Evolutionary conservation across 257 asterid genomes (phyloP).

Genomic region (Anisodus acutangulus): DNA sequence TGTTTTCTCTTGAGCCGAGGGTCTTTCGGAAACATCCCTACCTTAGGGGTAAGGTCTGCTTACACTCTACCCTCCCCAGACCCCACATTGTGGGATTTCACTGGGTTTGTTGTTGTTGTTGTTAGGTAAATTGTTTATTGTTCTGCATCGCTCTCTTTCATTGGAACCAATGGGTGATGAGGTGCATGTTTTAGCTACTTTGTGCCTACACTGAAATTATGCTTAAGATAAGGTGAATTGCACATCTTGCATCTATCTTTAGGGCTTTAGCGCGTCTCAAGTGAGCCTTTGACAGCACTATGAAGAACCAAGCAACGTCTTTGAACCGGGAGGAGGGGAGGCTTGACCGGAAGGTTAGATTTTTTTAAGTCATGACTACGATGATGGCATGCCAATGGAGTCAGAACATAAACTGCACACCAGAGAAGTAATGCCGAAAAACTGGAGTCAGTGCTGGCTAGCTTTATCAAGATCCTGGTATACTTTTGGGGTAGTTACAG

Average conservation of each 20-base stretch:
- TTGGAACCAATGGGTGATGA: background rate
- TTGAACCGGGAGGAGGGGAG: background rate
- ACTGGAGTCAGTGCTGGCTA: background rate
- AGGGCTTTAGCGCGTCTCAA: background rate
- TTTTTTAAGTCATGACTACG: background rate
- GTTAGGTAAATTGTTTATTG: background rate
- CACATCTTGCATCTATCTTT: background rate
- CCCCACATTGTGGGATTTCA: too few species aligned
- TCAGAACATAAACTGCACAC: background rate
- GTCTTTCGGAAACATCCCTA: too few species aligned
- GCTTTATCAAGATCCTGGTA: background rate
- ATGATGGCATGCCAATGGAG: constrained; percentile 4
- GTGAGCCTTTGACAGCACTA: background rate
- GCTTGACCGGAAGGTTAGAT: background rate
- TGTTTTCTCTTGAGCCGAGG: too few species aligned
- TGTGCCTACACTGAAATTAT: background rate
- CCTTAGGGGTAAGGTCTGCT: too few species aligned
- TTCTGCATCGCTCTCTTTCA: background rate
- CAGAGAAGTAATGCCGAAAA: background rate
- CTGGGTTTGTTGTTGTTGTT: too few species aligned
- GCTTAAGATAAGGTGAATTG: background rate
- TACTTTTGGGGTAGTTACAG: background rate
- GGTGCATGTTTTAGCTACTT: background rate
- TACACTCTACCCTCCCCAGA: too few species aligned
- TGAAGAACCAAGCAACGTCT: background rate